Percentiles rank a stretch among this genome's conserved stretches.
These are phyloP conservation scores for Gastrodia elata DNA, from an alignment of 106 monocot genomes.

Conservation along the genomic window DNA sequence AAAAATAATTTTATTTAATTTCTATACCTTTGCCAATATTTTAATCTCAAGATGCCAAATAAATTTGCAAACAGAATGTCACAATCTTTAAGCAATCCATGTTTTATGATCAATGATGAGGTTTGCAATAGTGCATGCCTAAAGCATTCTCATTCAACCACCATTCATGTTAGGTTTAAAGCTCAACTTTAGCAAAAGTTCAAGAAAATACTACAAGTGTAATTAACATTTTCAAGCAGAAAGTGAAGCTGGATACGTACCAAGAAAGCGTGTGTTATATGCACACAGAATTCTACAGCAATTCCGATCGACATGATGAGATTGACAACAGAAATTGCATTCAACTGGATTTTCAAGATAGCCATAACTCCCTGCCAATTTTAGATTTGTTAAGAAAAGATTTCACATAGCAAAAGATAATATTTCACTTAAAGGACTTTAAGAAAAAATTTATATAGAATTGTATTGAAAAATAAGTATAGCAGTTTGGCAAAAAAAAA, in stretches of 20 bases:
- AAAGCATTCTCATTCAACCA: neutral
- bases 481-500: neutral
- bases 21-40: neutral
- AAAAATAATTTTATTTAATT: neutral
- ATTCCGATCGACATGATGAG: conserved; percentile 98
- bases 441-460: neutral
- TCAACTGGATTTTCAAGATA: conserved; percentile 78
- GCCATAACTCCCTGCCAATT: conserved; percentile 86
- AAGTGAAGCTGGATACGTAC: conserved; percentile 32
- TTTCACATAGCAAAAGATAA: no score
- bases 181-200: neutral
- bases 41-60: neutral
- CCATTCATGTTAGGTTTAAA: neutral
- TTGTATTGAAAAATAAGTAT: neutral
- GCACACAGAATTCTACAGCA: conserved; percentile 97
- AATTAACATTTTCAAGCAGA: neutral
- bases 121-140: neutral
- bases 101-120: neutral
- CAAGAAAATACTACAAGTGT: neutral
- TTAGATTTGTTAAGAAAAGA: neutral
- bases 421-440: no score
- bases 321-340: conserved; percentile 93
- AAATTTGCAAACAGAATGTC: neutral
- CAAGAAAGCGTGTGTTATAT: conserved; percentile 90
- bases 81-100: neutral